Conservation (phyloP, 2,329 filamentous ascomycete genomes). For the Aspergillus ochraceus region DNA sequence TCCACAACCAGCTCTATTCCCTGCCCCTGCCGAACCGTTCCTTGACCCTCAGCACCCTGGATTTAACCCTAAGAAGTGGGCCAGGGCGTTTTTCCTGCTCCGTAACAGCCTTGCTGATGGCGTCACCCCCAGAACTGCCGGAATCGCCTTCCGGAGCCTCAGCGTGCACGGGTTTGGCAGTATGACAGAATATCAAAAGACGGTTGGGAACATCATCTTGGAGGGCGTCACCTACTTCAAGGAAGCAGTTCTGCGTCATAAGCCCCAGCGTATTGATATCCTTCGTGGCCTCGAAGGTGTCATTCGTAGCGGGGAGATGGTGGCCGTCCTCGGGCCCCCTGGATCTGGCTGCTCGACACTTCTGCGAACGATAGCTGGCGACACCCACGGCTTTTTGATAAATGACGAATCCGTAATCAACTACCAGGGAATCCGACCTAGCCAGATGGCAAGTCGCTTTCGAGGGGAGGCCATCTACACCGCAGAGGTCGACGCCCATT, state of each 20-base stretch:
- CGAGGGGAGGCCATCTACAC: slow-evolving; percentile 65
- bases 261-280: slow-evolving; percentile 41
- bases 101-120: too few relatives aligned
- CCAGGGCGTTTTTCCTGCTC: too few relatives aligned
- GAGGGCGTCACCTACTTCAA: background rate
- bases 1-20: too few relatives aligned
- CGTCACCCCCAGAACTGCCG: background rate
- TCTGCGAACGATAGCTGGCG: slow-evolving; percentile 76
- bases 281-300: slow-evolving; percentile 61
- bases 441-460: slow-evolving; percentile 58
- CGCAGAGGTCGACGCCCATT: slow-evolving; percentile 41
- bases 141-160: background rate
- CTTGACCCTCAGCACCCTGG: too few relatives aligned
- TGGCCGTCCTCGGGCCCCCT: slow-evolving; percentile 46
- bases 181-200: background rate
- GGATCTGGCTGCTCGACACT: slow-evolving; percentile 68
- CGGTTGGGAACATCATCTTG: background rate
- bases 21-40: too few relatives aligned
- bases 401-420: slow-evolving; percentile 71
- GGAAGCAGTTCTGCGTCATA: background rate
- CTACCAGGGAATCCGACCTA: slow-evolving; percentile 68
- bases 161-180: background rate
- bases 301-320: slow-evolving; percentile 52
- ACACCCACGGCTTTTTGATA: slow-evolving; percentile 73
- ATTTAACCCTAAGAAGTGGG: too few relatives aligned